Percentiles rank a stretch among this genome's conserved stretches.
phyloP scores from a whole-genome alignment of 2,329 filamentous ascomycete genomes.

The Diaporthe vaccinii region DNA sequence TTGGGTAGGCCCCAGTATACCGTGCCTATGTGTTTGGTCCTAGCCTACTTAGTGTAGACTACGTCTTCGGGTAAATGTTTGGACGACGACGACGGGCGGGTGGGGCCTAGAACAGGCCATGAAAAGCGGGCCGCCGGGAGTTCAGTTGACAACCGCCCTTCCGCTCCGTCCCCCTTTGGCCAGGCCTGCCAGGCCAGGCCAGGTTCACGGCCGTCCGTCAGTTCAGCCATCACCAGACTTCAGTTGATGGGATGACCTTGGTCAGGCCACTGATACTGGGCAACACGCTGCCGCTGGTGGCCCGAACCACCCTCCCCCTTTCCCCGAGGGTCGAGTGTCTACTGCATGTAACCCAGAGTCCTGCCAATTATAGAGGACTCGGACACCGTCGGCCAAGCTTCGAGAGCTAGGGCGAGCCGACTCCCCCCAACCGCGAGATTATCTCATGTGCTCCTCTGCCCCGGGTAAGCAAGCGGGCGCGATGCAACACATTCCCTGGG shows the following conservation, averaged over 20 bases:
- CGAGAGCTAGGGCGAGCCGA: neutral
- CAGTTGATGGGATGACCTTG: slow-evolving; percentile 1
- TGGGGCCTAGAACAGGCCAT: slow-evolving; percentile 27
- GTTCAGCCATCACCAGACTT: slow-evolving; percentile 19
- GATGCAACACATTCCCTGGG: slow-evolving; percentile 17
- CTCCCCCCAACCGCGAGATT: slow-evolving; percentile 14
- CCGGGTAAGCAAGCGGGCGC: slow-evolving; percentile 14
- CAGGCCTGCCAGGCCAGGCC: neutral
- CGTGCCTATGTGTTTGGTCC: neutral
- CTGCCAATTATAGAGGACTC: neutral
- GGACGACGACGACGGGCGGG: slow-evolving; percentile 8
- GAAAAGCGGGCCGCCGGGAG: slow-evolving; percentile 33
- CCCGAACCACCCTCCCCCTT: neutral
- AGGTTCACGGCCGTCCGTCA: slow-evolving; percentile 1
- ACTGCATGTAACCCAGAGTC: neutral
- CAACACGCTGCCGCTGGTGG: neutral
- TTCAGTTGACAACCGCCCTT: slow-evolving; percentile 23
- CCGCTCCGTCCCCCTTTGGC: neutral
- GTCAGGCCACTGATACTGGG: slow-evolving; percentile 10
- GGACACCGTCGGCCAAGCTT: slow-evolving; percentile 6
- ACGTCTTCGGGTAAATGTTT: slow-evolving; percentile 19
- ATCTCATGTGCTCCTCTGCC: slow-evolving; percentile 1
- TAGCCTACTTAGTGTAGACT: neutral
- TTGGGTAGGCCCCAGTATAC: neutral
- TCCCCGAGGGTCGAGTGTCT: neutral